Percentiles rank a stretch among this genome's conserved stretches.
These are phyloP conservation scores for Quercus phellos DNA, from an alignment of 331 rosid genomes.

Conservation along the genomic window DNA sequence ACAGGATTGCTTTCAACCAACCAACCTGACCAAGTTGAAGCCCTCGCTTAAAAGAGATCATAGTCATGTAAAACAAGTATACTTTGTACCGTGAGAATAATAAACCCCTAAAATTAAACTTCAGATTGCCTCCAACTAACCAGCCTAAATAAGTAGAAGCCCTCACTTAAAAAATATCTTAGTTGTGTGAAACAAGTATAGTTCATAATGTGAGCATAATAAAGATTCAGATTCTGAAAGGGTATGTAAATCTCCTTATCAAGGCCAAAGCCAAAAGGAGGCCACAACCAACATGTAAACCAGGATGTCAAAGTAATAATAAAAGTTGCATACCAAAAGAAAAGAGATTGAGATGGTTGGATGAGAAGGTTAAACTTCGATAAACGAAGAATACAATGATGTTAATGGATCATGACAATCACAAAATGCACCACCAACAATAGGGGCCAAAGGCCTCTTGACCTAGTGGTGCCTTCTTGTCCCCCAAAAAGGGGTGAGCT, in stretches of 20 bases:
- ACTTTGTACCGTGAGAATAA: background rate
- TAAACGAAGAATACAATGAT: background rate
- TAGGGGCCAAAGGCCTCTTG: background rate
- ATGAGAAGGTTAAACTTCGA: background rate
- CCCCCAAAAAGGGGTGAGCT: no score
- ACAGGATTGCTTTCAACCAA: background rate
- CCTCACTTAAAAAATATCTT: no score
- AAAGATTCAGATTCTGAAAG: background rate
- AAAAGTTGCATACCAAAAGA: background rate
- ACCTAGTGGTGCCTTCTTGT: no score
- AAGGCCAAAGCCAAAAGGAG: background rate
- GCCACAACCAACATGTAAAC: background rate
- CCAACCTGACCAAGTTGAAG: background rate
- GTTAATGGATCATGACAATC: background rate
- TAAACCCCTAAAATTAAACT: no score
- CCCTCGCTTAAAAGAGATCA: background rate
- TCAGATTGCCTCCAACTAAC: no score
- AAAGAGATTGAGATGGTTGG: background rate
- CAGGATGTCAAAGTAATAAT: background rate
- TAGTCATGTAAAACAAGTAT: background rate
- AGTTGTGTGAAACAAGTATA: no score
- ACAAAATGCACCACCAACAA: background rate
- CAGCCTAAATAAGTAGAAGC: no score
- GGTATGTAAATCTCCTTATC: background rate
- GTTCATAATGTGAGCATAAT: background rate